Percentiles rank a stretch among this genome's conserved stretches.
Conservation (phyloP, 805 yeast genomes). For the Candida parachauliodes region DNA sequence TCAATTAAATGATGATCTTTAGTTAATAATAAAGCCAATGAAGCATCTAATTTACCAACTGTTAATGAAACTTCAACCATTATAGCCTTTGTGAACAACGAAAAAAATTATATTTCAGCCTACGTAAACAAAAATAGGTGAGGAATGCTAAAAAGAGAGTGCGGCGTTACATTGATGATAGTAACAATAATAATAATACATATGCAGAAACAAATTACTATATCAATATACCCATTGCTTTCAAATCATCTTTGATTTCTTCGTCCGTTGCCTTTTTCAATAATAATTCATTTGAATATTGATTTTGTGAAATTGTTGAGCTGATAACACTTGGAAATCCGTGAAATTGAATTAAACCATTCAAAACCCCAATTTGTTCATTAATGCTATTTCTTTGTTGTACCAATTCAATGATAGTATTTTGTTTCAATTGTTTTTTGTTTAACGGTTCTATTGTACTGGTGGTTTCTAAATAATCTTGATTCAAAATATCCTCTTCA, state of each 20-base stretch:
- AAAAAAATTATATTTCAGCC: too few relatives aligned
- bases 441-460: constrained; percentile 13
- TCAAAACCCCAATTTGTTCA: constrained; percentile 65
- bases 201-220: constrained; percentile 5
- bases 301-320: constrained; percentile 27
- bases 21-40: constrained; percentile 85
- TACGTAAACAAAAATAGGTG: background rate
- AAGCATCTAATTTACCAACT: constrained; percentile 94
- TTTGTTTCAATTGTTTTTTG: constrained; percentile 35
- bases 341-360: constrained; percentile 61
- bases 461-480: background rate
- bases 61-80: constrained; percentile 92
- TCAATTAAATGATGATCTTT: constrained; percentile 92
- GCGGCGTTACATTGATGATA: background rate
- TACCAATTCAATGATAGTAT: constrained; percentile 44
- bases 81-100: constrained; percentile 1
- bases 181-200: background rate
- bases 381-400: constrained; percentile 63
- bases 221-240: constrained; percentile 51
- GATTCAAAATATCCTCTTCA: constrained; percentile 4
- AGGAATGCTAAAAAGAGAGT: background rate
- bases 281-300: constrained; percentile 29
- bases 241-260: constrained; percentile 74
- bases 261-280: constrained; percentile 60
- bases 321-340: constrained; percentile 80